Percentiles rank a stretch among this genome's conserved stretches.
These are phyloP conservation scores for Chernovozyma aurita DNA, from an alignment of 1,139 yeast genomes.

Conservation along the genomic window DNA sequence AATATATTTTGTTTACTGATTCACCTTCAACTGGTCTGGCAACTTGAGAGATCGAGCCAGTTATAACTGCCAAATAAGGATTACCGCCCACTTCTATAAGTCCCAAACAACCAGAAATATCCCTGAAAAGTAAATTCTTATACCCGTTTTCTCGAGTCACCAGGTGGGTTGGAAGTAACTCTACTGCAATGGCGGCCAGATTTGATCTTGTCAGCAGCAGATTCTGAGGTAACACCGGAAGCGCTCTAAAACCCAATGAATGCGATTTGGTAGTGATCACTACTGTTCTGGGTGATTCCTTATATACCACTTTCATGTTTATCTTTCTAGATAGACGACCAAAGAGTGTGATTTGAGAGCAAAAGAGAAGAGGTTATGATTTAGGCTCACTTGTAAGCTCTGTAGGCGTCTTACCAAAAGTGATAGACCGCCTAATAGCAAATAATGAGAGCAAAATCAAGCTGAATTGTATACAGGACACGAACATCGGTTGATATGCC, in stretches of 20 bases:
- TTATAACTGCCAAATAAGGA: conserved; percentile 73
- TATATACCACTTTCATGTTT: conserved; percentile 47
- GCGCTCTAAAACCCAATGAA: conserved; percentile 45
- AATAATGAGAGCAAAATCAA: too few relatives aligned
- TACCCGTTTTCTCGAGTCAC: conserved; percentile 40
- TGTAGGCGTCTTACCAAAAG: too few relatives aligned
- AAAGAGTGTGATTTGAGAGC: too few relatives aligned
- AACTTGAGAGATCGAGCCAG: conserved; percentile 66
- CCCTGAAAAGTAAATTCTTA: conserved; percentile 48
- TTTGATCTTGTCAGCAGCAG: conserved; percentile 1
- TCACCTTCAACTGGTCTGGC: conserved; percentile 82
- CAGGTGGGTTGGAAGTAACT: conserved; percentile 39
- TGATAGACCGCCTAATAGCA: too few relatives aligned
- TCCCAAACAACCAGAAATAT: conserved; percentile 81
- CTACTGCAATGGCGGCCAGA: conserved; percentile 47
- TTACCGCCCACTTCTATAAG: conserved; percentile 64
- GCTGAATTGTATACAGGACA: too few relatives aligned
- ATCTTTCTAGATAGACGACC: too few relatives aligned
- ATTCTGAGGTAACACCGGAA: conserved; percentile 8
- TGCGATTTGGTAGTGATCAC: conserved; percentile 50
- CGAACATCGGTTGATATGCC: too few relatives aligned
- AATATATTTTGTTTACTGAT: conserved; percentile 71
- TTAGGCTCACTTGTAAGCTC: too few relatives aligned
- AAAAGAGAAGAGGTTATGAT: too few relatives aligned
- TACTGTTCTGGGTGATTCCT: conserved; percentile 49